Conservation (phyloP, 2,329 filamentous ascomycete species). For the Niveomyces coronatus region DNA sequence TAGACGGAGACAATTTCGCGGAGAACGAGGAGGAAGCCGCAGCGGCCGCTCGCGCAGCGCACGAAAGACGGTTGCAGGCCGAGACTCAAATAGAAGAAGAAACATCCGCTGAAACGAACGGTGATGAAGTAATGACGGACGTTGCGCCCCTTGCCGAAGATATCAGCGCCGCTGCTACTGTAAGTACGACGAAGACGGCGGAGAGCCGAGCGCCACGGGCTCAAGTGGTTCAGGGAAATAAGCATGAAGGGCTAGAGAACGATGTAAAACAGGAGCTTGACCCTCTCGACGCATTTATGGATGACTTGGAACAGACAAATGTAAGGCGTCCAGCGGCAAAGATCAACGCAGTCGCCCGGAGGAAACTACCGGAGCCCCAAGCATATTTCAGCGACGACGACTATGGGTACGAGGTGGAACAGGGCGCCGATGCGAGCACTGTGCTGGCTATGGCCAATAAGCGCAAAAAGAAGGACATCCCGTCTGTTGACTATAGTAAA, state of each 20-base stretch:
- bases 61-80: slow-evolving; percentile 61
- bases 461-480: slow-evolving; percentile 94
- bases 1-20: slow-evolving; percentile 66
- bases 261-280: slow-evolving; percentile 62
- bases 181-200: too few species aligned
- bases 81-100: slow-evolving; percentile 39
- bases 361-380: slow-evolving; percentile 59
- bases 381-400: slow-evolving; percentile 87
- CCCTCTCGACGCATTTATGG: slow-evolving; percentile 96
- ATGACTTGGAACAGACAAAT: slow-evolving; percentile 48
- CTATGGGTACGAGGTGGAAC: slow-evolving; percentile 40
- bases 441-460: slow-evolving; percentile 46
- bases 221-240: too few species aligned
- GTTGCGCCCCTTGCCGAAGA: slow-evolving; percentile 13
- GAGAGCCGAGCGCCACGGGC: too few species aligned
- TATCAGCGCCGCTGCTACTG: slow-evolving; percentile 12
- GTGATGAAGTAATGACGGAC: slow-evolving; percentile 23
- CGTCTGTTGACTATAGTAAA: slow-evolving; percentile 75
- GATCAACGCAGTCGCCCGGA: slow-evolving; percentile 24
- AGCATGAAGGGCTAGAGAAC: too few species aligned
- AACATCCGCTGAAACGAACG: slow-evolving; percentile 24
- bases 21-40: slow-evolving; percentile 81
- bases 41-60: slow-evolving; percentile 73
- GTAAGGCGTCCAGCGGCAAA: slow-evolving; percentile 25
- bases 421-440: slow-evolving; percentile 33